These are phyloP conservation scores for Aspergillus hiratsukae DNA, from an alignment of 2,329 filamentous ascomycete species.

Conservation along the genomic window DNA sequence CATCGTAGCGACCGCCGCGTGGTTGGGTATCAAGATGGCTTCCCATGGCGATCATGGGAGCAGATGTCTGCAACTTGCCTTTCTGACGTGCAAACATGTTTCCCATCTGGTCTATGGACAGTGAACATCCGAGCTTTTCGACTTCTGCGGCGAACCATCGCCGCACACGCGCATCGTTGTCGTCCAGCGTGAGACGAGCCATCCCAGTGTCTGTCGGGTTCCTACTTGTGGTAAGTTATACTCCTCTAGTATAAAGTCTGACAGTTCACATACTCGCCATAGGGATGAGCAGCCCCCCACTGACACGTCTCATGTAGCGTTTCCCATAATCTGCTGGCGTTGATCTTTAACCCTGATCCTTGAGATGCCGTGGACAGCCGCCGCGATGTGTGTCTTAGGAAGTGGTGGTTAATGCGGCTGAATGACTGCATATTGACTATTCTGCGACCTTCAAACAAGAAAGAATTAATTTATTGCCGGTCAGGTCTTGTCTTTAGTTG, in stretches of 20 bases:
- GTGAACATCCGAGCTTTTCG: conserved; percentile 56
- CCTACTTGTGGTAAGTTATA: conserved; percentile 6
- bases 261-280: conserved; percentile 22
- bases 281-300: conserved; percentile 27
- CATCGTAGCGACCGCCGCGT: conserved; percentile 57
- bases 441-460: not conserved
- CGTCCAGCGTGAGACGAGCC: conserved; percentile 64
- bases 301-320: conserved; percentile 29
- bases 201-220: conserved; percentile 50
- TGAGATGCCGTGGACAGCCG: conserved; percentile 1
- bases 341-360: conserved; percentile 24
- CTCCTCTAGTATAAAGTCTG: too few species aligned
- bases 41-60: conserved; percentile 45
- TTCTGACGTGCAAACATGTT: conserved; percentile 27
- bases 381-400: not conserved
- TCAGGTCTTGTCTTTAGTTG: not conserved
- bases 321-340: conserved; percentile 24
- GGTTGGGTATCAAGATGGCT: conserved; percentile 31
- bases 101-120: conserved; percentile 61
- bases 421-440: not conserved
- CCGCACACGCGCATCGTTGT: conserved; percentile 61
- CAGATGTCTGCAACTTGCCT: conserved; percentile 14
- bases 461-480: not conserved
- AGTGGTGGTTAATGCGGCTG: not conserved
- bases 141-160: conserved; percentile 65